Evolutionary conservation across 345 rosid genomes (phyloP), one percentile per base, ranked within the genome.

Genomic region (Eucalyptus regnans): DNA sequence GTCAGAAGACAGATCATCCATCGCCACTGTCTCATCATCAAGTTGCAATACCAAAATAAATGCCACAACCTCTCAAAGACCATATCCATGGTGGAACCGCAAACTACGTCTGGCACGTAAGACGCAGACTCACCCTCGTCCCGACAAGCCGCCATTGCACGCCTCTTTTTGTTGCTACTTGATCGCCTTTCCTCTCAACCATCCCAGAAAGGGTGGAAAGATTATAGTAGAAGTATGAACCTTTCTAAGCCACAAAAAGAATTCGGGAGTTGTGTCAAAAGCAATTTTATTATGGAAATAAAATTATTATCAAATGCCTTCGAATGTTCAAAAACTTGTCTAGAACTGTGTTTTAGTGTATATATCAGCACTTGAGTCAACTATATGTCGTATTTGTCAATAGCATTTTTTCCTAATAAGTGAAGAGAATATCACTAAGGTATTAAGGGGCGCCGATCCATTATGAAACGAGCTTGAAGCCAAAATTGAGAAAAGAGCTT

Each of bases 291-390:
- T 52, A 52, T 1, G 56, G 0, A 3, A 52, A 0, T 7, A 18
- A 1, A 52, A 18, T 1, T 52, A 18, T 52, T 3, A 1, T 52
- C 56, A 1, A 18, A 18, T 4, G 9, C 23, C 56, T 18, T 52
- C 2, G 1, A 52, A 52, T 52, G 1, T 0, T 18, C 4, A 3
- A 9, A 52, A 52, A 52, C 9, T 52, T 3, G 1, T 7, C 4
- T 52, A 18, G 2, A 46, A 11, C 49, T 51, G n/a, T 25, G 64
- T 3, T 58, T 58, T 25, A 58, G 12, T 27, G 2, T 27, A 60
- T 27, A 12, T 10, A 27, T 11, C 1, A 25, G 7, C 66, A 60
- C 31, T 60, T 12, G 64, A 60, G 6, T 27, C 66, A 27, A 60
- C 14, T 25, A 9, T 25, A 5, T 58, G 7, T 3, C 4, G 7